Base-by-base conservation (phyloP, 2,329 filamentous ascomycete species). In the Colletotrichum camelliae region DNA sequence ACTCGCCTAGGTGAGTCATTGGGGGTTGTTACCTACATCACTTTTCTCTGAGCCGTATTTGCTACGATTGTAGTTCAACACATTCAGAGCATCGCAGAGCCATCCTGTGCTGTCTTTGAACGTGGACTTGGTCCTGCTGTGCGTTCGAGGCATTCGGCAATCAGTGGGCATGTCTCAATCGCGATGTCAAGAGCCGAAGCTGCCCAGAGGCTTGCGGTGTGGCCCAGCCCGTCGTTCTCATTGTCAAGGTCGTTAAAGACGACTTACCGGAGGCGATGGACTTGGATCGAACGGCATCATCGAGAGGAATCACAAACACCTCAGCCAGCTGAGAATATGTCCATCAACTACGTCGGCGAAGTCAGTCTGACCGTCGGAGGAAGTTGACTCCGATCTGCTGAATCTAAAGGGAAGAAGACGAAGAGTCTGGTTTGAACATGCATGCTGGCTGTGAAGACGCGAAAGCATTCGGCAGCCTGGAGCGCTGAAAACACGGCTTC, bases 101-200 rank as follows among this genome's bases (percentile, higher is more conserved):
- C n/a, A n/a, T n/a, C n/a, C n/a, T n/a, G n/a, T 43, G 18, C 39
- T n/a, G 9, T 43, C 18, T 43, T 18, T 43, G 24, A 27, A 27
- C 16, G 0, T 1, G 10, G 21, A 13, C 0, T 48, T n/a, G 43
- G 2, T 4, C 0, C n/a, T 48, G 43, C 5, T 21, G 0, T 48
- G n/a, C 7, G 0, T n/a, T 52, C 13, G 43, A 52, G 43, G n/a
- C n/a, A 13, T 4, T 48, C 12, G 37, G 4, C 43, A 21, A 4
- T 1, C 10, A 52, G n/a, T 21, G 1, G 13, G 43, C 43, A 48
- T 48, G 43, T 5, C 12, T 48, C 43, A 48, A 2, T 2, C 12
- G 5, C 18, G 9, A 48, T 1, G 5, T 48, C 4, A 43, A n/a
- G 8, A 43, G 5, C 43, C 43, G 16, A 4, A n/a, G 1, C 1